These are phyloP conservation scores for Botrytis elliptica DNA, from an alignment of 2,329 filamentous ascomycete genomes.

Conservation along the genomic window DNA sequence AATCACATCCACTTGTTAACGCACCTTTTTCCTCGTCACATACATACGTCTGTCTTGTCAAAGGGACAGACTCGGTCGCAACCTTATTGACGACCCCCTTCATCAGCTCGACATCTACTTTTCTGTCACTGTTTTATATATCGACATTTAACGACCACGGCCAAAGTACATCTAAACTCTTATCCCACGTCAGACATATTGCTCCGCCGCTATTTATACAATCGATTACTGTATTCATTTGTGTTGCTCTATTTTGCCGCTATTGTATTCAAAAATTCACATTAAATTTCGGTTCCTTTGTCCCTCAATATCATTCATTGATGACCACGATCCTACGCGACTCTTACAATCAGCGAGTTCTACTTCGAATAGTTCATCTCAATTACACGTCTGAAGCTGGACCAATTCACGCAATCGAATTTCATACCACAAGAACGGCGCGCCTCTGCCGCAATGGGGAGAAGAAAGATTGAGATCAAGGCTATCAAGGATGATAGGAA, in stretches of 20 bases:
- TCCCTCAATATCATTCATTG: constrained; percentile 12
- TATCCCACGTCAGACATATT: constrained; percentile 21
- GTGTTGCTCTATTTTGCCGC: neutral
- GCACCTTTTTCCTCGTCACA: neutral
- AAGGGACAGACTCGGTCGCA: constrained; percentile 5
- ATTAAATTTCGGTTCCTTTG: neutral
- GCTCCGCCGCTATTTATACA: constrained; percentile 5
- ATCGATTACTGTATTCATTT: constrained; percentile 5
- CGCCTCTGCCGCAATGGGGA: constrained; percentile 67
- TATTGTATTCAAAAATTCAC: constrained; percentile 1
- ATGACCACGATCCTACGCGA: constrained; percentile 19
- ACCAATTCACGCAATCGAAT: constrained; percentile 35
- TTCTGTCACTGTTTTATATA: constrained; percentile 3
- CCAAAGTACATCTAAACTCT: neutral
- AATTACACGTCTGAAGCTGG: constrained; percentile 30
- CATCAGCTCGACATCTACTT: neutral
- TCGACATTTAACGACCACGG: neutral
- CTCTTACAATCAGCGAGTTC: constrained; percentile 2
- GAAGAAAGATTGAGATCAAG: constrained; percentile 99
- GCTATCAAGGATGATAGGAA: constrained; percentile 98
- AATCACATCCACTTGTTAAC: neutral
- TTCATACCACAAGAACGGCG: constrained; percentile 36
- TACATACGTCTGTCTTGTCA: neutral
- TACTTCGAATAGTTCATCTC: neutral
- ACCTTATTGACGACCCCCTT: neutral